Conservation (phyloP, 495 filamentous ascomycete species). For the Penicillium argentinense region DNA sequence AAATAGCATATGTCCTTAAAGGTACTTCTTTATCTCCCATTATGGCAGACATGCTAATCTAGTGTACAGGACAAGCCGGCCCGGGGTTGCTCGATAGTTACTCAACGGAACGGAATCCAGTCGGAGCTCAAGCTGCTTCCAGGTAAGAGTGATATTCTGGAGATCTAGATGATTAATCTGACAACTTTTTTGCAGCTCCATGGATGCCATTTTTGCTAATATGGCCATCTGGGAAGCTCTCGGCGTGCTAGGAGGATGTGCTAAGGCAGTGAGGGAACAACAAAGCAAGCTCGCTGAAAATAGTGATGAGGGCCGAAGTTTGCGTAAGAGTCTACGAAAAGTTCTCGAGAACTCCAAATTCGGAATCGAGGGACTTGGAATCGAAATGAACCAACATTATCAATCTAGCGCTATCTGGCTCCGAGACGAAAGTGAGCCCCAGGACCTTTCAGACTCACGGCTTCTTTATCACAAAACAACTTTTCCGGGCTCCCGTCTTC, state of each 20-base stretch:
- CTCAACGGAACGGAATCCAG: constrained; percentile 45
- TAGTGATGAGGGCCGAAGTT: constrained; percentile 26
- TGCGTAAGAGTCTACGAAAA: constrained; percentile 27
- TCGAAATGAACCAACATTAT: constrained; percentile 50
- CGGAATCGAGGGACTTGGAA: constrained; percentile 33
- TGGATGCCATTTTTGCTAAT: constrained; percentile 43
- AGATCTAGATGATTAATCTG: neutral
- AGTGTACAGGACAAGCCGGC: neutral
- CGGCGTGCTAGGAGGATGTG: constrained; percentile 28
- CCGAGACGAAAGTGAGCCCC: constrained; percentile 20
- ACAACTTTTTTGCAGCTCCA: constrained; percentile 36
- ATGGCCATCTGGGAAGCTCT: constrained; percentile 36
- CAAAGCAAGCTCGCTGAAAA: neutral
- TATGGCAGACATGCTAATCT: neutral
- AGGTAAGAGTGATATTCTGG: neutral
- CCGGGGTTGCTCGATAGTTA: constrained; percentile 34
- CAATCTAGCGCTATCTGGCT: constrained; percentile 27
- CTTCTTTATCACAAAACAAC: constrained; percentile 22
- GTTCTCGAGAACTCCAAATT: constrained; percentile 35
- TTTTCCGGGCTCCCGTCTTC: constrained; percentile 47
- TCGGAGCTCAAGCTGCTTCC: constrained; percentile 8
- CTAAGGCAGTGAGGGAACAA: neutral
- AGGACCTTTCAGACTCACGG: neutral
- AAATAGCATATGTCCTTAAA: constrained; percentile 46
- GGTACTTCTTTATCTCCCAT: constrained; percentile 11